Percentiles rank a stretch among this genome's conserved stretches.
These are phyloP conservation scores for Cytidiella melzeri DNA, from an alignment of 768 basidiomycete genomes.

Conservation along the genomic window DNA sequence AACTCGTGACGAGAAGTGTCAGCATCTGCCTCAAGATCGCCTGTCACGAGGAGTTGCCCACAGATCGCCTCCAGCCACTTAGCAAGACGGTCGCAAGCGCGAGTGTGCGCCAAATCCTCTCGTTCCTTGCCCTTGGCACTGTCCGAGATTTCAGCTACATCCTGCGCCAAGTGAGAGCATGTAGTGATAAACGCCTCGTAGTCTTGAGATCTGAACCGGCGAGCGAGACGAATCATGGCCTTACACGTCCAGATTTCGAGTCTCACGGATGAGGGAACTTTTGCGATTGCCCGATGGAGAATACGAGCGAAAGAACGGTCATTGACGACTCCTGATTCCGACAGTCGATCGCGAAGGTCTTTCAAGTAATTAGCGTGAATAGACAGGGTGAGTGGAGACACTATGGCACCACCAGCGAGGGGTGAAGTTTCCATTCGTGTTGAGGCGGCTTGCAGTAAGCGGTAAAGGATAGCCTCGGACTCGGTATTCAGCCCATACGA, in stretches of 20 bases:
- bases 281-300: conserved; percentile 27
- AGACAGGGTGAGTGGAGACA: conserved; percentile 31
- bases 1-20: background rate
- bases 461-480: conserved; percentile 36
- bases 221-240: conserved; percentile 32
- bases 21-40: background rate
- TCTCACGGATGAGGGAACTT: conserved; percentile 5
- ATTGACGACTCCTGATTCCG: conserved; percentile 15
- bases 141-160: background rate
- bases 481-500: conserved; percentile 37
- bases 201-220: conserved; percentile 26
- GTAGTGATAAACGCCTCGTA: conserved; percentile 29
- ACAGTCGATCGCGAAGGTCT: conserved; percentile 39
- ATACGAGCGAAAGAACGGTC: conserved; percentile 27
- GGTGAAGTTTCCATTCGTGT: conserved; percentile 13
- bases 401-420: background rate
- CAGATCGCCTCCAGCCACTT: conserved; percentile 3
- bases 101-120: background rate
- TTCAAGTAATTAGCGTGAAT: conserved; percentile 42
- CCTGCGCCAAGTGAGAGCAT: conserved; percentile 23
- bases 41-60: background rate
- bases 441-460: conserved; percentile 28
- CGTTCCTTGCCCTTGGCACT: background rate
- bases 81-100: background rate
- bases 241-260: conserved; percentile 36